Base-by-base conservation (phyloP, 176 grass and related monocot genomes). In the Dendrocalamus sinicus region DNA sequence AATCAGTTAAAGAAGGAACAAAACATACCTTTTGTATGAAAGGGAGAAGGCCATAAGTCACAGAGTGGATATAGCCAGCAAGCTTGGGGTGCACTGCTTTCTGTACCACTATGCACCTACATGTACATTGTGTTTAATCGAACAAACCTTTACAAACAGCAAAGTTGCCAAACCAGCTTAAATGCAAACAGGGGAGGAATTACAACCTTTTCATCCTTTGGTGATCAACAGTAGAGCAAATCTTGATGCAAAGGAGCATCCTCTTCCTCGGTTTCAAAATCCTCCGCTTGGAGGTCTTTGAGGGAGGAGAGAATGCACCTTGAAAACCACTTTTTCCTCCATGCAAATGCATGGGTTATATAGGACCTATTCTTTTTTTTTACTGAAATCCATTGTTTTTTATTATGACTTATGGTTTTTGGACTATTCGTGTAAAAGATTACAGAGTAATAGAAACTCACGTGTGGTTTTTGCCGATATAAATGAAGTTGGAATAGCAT, bases 31-130 rank as follows among this genome's bases (percentile, higher is more conserved):
- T 95, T 70, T 94, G 81, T 74, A 99, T 87, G 76, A 89, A 95
- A 72, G 93, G 88, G 28, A 94, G 84, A 74, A 99, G 92, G 61
- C 75, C 84, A 74, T 75, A 48, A 83, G 90, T 90, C 16, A 80
- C 80, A 40, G 93, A 88, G 77, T 96, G 91, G 83, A 98, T 96
- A 45, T 99, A 99, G 70, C 83, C 67, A 47, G 90, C 77, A 72
- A 99, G 85, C 81, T 92, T 81, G 0, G 90, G 96, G 30, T 99
- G 92, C 23, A 84, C 59, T 75, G 96, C 91, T 89, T 92, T 96
- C 77, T 99, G 93, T 23, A 99, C 93, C 71, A 96, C 96, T 75
- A 96, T 60, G 96, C 92, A 89, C 84, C 96, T 95, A 76, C 16
- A 76, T 14, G 89, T 55, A 70, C 65, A 74, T 84, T 71, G 8